These are phyloP conservation scores for Boletus smithii DNA, from an alignment of 1,284 basidiomycete genomes.

Conservation along the genomic window DNA sequence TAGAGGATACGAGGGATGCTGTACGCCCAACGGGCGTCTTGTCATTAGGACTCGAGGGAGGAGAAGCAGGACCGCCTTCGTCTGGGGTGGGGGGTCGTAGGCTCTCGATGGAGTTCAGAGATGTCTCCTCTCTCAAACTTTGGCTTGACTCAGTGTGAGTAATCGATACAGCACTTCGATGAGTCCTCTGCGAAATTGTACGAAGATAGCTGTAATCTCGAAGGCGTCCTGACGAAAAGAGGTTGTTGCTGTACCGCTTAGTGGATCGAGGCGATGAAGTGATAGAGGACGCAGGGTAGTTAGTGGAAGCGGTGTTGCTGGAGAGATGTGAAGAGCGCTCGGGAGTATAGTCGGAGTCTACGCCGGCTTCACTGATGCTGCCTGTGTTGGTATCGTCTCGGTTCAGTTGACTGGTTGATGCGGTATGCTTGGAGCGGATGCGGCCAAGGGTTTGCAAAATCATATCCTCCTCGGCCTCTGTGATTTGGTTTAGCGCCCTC, in stretches of 20 bases:
- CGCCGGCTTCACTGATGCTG: slow-evolving; percentile 33
- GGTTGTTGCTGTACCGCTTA: slow-evolving; percentile 77
- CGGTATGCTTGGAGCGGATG: slow-evolving; percentile 45
- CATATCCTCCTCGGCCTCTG: slow-evolving; percentile 81
- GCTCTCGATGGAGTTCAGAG: slow-evolving; percentile 44
- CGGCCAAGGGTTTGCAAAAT: slow-evolving; percentile 67
- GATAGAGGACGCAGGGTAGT: slow-evolving; percentile 41
- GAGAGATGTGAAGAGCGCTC: slow-evolving; percentile 46
- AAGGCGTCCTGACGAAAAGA: slow-evolving; percentile 75
- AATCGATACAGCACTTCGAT: slow-evolving; percentile 47
- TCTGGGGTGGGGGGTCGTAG: slow-evolving; percentile 55
- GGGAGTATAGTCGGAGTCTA: slow-evolving; percentile 38
- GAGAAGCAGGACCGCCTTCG: slow-evolving; percentile 37
- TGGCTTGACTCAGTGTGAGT: slow-evolving; percentile 48
- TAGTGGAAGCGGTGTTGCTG: slow-evolving; percentile 40
- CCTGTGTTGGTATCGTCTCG: slow-evolving; percentile 17
- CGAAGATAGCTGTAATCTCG: slow-evolving; percentile 70
- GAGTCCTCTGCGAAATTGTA: slow-evolving; percentile 46
- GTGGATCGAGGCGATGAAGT: slow-evolving; percentile 48
- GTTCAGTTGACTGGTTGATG: slow-evolving; percentile 30
- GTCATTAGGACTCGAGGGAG: slow-evolving; percentile 52
- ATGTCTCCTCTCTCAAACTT: slow-evolving; percentile 42
- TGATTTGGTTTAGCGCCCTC: slow-evolving; percentile 62
- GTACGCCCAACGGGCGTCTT: slow-evolving; percentile 40
- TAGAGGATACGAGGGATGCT: slow-evolving; percentile 36